A percentile compares a stretch with the other conserved stretches of the same genome.
Evolutionary conservation across 768 basidiomycete species (phyloP).

Genomic region (Termitomyces titanicus): DNA sequence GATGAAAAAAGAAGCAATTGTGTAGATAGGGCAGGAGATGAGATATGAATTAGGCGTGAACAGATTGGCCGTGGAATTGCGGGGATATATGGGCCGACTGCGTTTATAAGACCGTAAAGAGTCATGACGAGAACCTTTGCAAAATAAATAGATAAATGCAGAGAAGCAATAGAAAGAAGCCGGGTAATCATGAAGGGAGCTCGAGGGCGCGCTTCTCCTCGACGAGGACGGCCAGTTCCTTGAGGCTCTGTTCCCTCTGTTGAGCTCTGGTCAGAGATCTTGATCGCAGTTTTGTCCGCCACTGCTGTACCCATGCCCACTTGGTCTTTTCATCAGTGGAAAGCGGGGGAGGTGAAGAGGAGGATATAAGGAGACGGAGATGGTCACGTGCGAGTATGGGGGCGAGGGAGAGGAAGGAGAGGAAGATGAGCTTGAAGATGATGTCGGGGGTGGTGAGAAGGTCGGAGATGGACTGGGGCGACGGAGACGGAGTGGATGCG

Average conservation of each 20-base stretch:
- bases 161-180: slow-evolving; percentile 4
- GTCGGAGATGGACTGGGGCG: slow-evolving; percentile 77
- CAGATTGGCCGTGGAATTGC: slow-evolving; percentile 10
- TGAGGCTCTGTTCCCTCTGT: slow-evolving; percentile 39
- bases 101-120: slow-evolving; percentile 9
- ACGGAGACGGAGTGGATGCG: slow-evolving; percentile 65
- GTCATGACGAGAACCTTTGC: slow-evolving; percentile 12
- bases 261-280: slow-evolving; percentile 48
- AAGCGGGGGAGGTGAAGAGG: slow-evolving; percentile 7
- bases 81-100: slow-evolving; percentile 15
- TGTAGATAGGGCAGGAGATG: slow-evolving; percentile 1
- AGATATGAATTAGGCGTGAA: slow-evolving; percentile 15
- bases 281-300: slow-evolving; percentile 57
- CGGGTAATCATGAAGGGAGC: slow-evolving; percentile 29
- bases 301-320: slow-evolving; percentile 69
- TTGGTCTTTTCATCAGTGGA: slow-evolving; percentile 26
- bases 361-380: slow-evolving; percentile 53
- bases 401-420: slow-evolving; percentile 82
- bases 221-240: slow-evolving; percentile 47
- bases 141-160: slow-evolving; percentile 18
- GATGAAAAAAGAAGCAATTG: slow-evolving; percentile 8
- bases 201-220: slow-evolving; percentile 52
- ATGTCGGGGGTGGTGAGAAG: slow-evolving; percentile 82
- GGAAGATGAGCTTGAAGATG: slow-evolving; percentile 75
- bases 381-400: slow-evolving; percentile 78